phyloP scores from a whole-genome alignment of 306 rosid species.

The Urtica urens region DNA sequence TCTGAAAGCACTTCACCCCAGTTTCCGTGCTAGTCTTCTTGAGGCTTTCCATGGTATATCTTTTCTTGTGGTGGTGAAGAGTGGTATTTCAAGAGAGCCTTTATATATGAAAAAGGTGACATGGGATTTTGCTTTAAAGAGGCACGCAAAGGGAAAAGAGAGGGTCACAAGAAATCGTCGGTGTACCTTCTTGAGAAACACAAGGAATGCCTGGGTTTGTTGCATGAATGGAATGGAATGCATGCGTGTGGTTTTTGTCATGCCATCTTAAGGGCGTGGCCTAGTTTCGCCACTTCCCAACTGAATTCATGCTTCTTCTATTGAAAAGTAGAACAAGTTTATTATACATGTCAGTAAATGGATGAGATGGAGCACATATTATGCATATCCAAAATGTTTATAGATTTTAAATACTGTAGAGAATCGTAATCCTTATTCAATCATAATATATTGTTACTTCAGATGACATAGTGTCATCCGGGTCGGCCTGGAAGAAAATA shows the following conservation, averaged over 20 bases:
- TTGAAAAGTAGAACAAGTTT: too few species aligned
- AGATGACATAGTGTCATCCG: too few species aligned
- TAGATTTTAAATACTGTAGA: too few species aligned
- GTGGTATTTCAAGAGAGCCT: not conserved
- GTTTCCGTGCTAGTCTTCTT: constrained; percentile 1
- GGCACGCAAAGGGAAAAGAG: constrained; percentile 21
- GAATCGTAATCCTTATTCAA: too few species aligned
- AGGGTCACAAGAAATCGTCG: constrained; percentile 55
- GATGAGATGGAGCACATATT: too few species aligned
- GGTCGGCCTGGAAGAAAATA: too few species aligned
- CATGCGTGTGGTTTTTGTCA: constrained; percentile 5
- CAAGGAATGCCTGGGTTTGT: not conserved
- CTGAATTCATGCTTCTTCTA: too few species aligned
- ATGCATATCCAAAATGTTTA: too few species aligned
- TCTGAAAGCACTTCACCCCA: constrained; percentile 38
- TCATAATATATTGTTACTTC: too few species aligned
- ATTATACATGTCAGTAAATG: too few species aligned
- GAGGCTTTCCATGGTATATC: constrained; percentile 29
- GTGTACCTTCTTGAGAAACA: constrained; percentile 41
- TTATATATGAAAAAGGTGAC: not conserved
- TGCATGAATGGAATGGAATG: not conserved
- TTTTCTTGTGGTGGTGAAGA: not conserved
- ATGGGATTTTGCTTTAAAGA: constrained; percentile 23
- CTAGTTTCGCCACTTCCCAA: too few species aligned
- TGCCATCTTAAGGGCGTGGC: too few species aligned